Evolutionary conservation across 1,139 yeast species (phyloP).

Genomic region (Scheffersomyces cryptocercus): DNA sequence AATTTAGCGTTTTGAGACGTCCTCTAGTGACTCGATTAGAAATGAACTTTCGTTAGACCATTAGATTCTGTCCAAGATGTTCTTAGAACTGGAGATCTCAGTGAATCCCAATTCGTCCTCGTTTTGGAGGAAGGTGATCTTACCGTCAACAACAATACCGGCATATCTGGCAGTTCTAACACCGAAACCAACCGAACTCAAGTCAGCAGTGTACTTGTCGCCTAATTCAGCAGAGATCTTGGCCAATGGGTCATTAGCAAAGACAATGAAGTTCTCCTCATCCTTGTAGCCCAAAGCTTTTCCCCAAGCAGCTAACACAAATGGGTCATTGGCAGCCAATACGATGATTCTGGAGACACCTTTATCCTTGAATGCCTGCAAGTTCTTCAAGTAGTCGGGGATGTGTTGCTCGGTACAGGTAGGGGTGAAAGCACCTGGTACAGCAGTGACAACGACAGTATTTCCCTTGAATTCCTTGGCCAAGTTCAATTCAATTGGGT

Average conservation of each 20-base stretch:
- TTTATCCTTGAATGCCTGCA: constrained; percentile 56
- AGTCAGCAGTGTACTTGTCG: constrained; percentile 48
- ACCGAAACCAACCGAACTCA: constrained; percentile 37
- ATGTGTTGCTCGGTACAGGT: constrained; percentile 82
- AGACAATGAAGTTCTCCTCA: constrained; percentile 51
- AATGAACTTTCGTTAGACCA: not conserved
- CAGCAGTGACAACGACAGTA: constrained; percentile 56
- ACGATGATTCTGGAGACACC: constrained; percentile 75
- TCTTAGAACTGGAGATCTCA: constrained; percentile 59
- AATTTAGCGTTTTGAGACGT: too few species aligned
- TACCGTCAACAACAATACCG: constrained; percentile 18
- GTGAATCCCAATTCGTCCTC: constrained; percentile 63
- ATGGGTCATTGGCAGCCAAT: constrained; percentile 79
- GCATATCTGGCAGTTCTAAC: constrained; percentile 18
- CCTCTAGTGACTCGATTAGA: too few species aligned
- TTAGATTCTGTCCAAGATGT: constrained; percentile 39
- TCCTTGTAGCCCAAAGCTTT: constrained; percentile 60
- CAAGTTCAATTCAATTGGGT: constrained; percentile 53
- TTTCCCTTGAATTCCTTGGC: constrained; percentile 46
- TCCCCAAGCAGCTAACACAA: constrained; percentile 81
- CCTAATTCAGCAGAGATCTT: constrained; percentile 64
- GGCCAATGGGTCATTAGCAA: constrained; percentile 74
- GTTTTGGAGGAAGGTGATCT: constrained; percentile 44
- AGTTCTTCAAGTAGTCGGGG: constrained; percentile 65
- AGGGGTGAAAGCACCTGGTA: constrained; percentile 93